These are phyloP conservation scores for Saksenaea vasiformis DNA, from an alignment of 371 early-diverging fungal species.

Conservation along the genomic window DNA sequence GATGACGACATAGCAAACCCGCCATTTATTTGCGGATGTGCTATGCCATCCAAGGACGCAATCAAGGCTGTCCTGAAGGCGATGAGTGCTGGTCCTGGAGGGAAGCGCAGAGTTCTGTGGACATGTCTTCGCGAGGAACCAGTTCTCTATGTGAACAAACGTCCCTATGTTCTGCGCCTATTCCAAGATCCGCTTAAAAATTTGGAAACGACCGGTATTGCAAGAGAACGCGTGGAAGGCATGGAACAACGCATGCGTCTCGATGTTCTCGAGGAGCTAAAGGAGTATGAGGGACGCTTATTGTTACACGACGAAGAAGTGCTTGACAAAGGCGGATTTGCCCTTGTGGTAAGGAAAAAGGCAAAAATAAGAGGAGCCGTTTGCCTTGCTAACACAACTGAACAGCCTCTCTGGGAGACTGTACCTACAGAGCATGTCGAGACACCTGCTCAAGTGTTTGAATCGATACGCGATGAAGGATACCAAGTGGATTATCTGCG, in stretches of 20 bases:
- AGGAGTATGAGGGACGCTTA: slow-evolving; percentile 54
- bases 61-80: slow-evolving; percentile 49
- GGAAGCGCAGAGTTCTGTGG: slow-evolving; percentile 58
- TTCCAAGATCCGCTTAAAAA: slow-evolving; percentile 68
- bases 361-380: background rate
- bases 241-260: slow-evolving; percentile 72
- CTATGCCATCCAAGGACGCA: slow-evolving; percentile 68
- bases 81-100: slow-evolving; percentile 58
- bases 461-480: slow-evolving; percentile 54
- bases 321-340: slow-evolving; percentile 39
- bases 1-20: slow-evolving; percentile 27
- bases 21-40: slow-evolving; percentile 61
- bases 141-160: slow-evolving; percentile 68
- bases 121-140: slow-evolving; percentile 79
- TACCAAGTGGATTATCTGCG: slow-evolving; percentile 67
- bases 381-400: background rate
- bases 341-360: slow-evolving; percentile 48
- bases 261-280: slow-evolving; percentile 60
- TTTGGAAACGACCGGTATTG: slow-evolving; percentile 71
- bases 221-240: slow-evolving; percentile 64
- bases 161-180: slow-evolving; percentile 66
- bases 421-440: slow-evolving; percentile 48
- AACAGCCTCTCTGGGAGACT: slow-evolving; percentile 67
- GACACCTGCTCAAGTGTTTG: slow-evolving; percentile 64
- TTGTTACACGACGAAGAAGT: slow-evolving; percentile 67